A percentile compares a stretch with the other conserved stretches of the same genome.
These are phyloP conservation scores for Epichloe bromicola DNA, from an alignment of 2,329 filamentous ascomycete species.

Conservation along the genomic window DNA sequence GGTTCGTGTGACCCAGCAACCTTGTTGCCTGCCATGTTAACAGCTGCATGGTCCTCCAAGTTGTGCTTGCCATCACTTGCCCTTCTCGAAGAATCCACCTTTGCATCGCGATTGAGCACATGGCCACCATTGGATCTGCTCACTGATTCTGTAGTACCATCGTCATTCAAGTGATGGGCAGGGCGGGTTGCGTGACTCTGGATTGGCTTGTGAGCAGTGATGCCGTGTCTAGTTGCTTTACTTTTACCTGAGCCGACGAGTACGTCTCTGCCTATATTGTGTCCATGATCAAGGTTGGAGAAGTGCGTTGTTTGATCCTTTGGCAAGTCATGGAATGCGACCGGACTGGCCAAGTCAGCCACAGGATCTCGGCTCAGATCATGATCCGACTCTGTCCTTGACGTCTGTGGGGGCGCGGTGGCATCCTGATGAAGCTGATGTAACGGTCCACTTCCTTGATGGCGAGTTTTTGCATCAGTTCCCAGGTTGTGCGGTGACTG, in stretches of 20 bases:
- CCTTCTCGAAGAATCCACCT: not conserved
- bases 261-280: conserved; percentile 4
- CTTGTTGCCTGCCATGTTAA: not conserved
- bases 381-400: conserved; percentile 2
- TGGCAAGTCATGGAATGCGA: not conserved
- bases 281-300: not conserved
- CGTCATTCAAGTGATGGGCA: conserved; percentile 5
- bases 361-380: conserved; percentile 5
- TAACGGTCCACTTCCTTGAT: not conserved
- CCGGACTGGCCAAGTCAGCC: not conserved
- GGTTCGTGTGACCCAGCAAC: not conserved
- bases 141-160: not conserved
- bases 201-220: conserved; percentile 3
- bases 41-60: not conserved
- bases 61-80: not conserved
- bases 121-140: not conserved
- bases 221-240: not conserved
- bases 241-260: not conserved
- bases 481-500: conserved; percentile 5
- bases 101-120: conserved; percentile 1
- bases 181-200: not conserved
- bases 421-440: conserved; percentile 7
- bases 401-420: not conserved
- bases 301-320: conserved; percentile 1
- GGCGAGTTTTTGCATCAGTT: conserved; percentile 1